Evolutionary conservation across 2,329 filamentous ascomycete species (phyloP).

Genomic region (Zarea fungicola): DNA sequence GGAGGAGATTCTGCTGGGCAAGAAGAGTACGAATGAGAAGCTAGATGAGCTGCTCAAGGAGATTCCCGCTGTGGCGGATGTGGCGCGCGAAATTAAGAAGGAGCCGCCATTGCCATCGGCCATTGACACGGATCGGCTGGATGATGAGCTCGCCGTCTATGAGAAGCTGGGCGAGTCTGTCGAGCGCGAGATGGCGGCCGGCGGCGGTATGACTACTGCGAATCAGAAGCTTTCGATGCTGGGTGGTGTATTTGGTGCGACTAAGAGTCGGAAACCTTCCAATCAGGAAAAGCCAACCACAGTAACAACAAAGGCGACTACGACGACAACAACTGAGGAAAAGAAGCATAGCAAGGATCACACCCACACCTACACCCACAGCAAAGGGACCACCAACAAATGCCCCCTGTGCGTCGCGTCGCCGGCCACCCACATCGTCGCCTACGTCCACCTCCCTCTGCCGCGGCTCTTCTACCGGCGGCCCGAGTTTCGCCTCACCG

Average conservation of each 20-base stretch:
- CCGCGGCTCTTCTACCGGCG: constrained; percentile 42
- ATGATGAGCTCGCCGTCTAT: constrained; percentile 10
- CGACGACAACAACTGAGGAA: neutral
- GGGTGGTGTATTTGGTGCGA: too few relatives aligned
- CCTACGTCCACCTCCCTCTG: constrained; percentile 38
- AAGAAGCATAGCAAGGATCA: neutral
- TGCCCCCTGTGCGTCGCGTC: constrained; percentile 10
- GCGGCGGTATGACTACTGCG: neutral
- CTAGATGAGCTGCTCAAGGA: constrained; percentile 23
- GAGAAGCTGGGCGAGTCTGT: constrained; percentile 8
- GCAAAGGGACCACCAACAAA: neutral
- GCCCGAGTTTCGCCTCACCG: constrained; percentile 42
- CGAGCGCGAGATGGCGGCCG: constrained; percentile 3
- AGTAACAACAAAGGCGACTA: neutral
- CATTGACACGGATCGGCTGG: constrained; percentile 1
- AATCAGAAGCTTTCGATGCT: neutral
- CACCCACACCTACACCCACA: neutral
- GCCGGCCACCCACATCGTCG: constrained; percentile 17
- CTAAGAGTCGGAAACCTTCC: too few relatives aligned
- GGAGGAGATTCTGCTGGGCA: constrained; percentile 43
- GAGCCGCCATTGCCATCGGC: too few relatives aligned
- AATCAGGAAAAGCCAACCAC: too few relatives aligned
- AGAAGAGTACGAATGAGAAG: constrained; percentile 24
- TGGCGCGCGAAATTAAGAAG: neutral
- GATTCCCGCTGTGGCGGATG: constrained; percentile 13